Base-by-base conservation (phyloP, 1,139 yeast genomes). In the Nadsonia starkeyi-henricii region DNA sequence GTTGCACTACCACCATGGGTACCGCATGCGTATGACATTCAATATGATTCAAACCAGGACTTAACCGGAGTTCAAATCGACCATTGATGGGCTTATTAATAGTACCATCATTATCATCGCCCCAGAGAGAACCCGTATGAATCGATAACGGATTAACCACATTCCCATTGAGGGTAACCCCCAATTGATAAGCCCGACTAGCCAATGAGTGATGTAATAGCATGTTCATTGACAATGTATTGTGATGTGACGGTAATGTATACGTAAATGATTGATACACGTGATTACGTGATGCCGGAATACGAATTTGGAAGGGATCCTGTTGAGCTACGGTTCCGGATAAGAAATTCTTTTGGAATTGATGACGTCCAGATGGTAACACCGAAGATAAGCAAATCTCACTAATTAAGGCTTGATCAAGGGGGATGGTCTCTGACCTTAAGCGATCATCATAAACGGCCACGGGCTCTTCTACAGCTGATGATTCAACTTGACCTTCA, bases 181-280 rank as follows among this genome's bases (percentile, higher is more conserved):
- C 41, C 8, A 60, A 49, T 28, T 51, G 50, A 53, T 57, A 58
- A 43, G 57, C 55, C n/a, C 62, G 56, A 37, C 50, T 46, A 44
- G 58, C 55, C 45, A 65, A 51, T n/a, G 54, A 50, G 39, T 57
- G 56, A 53, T 63, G 58, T 39, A 66, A 54, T 39, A 53, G 53
- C 17, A 62, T 59, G 8, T 58, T 51, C 37, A 66, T 49, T 37
- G 57, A 55, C 48, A 66, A 49, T 8, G 62, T 56, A 30, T 58
- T 58, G 50, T 65, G 69, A 52, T 58, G 60, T 28, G 58, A 46
- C 2, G 69, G 65, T 44, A 65, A 53, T 4, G 62, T 54, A 23
- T 64, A 54, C n/a, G 65, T 50, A 46, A 52, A 62, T 2, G 65
- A 55, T 43, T 61, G 63, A 43, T 61, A 55, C 3, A 55, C 55